phyloP scores from a whole-genome alignment of 768 basidiomycete genomes.

The Leccinellum luteum region DNA sequence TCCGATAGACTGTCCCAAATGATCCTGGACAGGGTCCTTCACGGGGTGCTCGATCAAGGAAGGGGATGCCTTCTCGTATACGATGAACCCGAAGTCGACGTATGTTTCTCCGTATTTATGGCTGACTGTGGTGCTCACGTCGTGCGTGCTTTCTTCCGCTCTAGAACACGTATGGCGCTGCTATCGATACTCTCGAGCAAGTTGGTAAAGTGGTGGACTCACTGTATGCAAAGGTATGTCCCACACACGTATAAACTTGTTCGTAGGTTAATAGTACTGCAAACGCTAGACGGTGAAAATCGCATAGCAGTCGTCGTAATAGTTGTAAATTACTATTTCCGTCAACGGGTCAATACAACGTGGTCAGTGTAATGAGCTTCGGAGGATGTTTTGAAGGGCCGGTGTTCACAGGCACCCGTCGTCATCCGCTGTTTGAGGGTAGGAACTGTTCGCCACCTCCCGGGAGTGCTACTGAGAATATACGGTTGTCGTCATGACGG shows the following conservation, averaged over 20 bases:
- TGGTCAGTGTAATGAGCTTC: neutral
- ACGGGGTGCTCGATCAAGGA: conserved; percentile 96
- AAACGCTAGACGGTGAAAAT: conserved; percentile 42
- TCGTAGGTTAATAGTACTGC: neutral
- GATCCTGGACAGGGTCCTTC: conserved; percentile 94
- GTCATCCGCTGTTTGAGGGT: neutral
- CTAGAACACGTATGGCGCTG: conserved; percentile 84
- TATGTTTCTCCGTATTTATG: conserved; percentile 38
- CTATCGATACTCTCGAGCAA: conserved; percentile 86
- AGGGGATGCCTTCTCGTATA: conserved; percentile 90
- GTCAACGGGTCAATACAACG: neutral
- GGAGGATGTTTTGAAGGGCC: neutral
- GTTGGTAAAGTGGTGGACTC: conserved; percentile 94
- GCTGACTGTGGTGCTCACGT: conserved; percentile 1
- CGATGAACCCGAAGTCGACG: conserved; percentile 82
- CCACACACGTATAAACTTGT: neutral
- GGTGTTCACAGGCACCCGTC: neutral
- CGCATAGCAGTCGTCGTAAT: conserved; percentile 23
- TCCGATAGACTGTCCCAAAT: conserved; percentile 83
- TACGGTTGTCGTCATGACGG: neutral
- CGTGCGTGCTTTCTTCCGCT: neutral
- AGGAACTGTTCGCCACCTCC: neutral
- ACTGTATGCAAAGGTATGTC: conserved; percentile 76
- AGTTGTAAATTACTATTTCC: neutral
- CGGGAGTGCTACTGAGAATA: neutral